Evolutionary conservation across 768 basidiomycete species (phyloP).

Genomic region (Mycena vulgaris): DNA sequence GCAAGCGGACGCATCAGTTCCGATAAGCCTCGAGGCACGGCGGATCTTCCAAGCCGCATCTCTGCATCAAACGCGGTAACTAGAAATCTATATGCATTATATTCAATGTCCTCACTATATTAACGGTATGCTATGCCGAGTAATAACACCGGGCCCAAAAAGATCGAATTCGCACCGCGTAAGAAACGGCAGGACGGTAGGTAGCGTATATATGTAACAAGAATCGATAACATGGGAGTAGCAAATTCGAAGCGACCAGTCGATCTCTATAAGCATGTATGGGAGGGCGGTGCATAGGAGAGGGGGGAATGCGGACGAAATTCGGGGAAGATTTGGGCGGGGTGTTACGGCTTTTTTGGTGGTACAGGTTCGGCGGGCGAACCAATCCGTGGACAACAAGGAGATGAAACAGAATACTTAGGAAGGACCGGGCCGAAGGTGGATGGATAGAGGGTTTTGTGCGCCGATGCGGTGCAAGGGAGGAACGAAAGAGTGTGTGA

Average conservation of each 20-base stretch:
- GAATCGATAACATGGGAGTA: conserved; percentile 20
- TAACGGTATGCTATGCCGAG: conserved; percentile 2
- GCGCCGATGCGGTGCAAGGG: conserved; percentile 2
- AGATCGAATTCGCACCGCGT: conserved; percentile 16
- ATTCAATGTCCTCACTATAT: conserved; percentile 5
- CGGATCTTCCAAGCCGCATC: conserved; percentile 2
- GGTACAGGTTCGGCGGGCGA: conserved; percentile 26
- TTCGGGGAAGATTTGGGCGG: conserved; percentile 1
- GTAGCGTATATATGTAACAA: conserved; percentile 16
- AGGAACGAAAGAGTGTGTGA: conserved; percentile 21
- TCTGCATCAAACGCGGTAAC: not conserved
- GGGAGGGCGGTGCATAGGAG: not conserved
- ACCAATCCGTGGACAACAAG: conserved; percentile 26
- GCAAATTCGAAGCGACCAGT: conserved; percentile 28
- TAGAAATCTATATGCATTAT: conserved; percentile 23
- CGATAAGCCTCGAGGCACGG: conserved; percentile 9
- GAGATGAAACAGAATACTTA: not conserved
- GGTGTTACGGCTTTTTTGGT: conserved; percentile 25
- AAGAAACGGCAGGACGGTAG: not conserved
- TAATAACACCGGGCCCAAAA: conserved; percentile 31
- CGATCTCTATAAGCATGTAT: conserved; percentile 30
- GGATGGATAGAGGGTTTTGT: not conserved
- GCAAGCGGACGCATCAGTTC: conserved; percentile 6
- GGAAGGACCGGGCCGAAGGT: not conserved
- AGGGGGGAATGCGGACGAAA: not conserved